A percentile compares a stretch with the other conserved stretches of the same genome.
phyloP scores from a whole-genome alignment of 1,284 basidiomycete genomes.

The Ceratorhiza oryzae-sativae region DNA sequence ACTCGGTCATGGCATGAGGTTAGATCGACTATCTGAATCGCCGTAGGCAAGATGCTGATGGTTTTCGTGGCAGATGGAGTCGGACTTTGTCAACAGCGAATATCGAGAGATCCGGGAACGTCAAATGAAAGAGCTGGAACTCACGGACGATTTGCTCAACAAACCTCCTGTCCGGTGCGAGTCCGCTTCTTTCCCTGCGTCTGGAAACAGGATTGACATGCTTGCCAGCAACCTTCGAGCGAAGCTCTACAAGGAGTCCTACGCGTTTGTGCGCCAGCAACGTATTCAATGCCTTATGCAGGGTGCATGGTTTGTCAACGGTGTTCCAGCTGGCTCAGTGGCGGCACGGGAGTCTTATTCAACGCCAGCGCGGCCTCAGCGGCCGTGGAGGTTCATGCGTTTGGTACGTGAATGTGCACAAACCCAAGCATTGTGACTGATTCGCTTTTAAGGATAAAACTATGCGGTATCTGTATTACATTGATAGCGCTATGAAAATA shows the following conservation, averaged over 20 bases:
- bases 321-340: constrained; percentile 55
- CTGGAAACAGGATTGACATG: constrained; percentile 12
- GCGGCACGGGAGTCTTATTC: constrained; percentile 59
- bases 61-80: constrained; percentile 55
- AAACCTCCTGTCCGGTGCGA: constrained; percentile 83
- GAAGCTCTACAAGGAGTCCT: constrained; percentile 89
- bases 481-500: constrained; percentile 79
- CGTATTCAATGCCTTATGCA: constrained; percentile 86
- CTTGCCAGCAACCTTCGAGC: constrained; percentile 75
- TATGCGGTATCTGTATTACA: constrained; percentile 80
- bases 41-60: background rate
- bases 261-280: constrained; percentile 91
- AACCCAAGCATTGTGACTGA: background rate
- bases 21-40: background rate
- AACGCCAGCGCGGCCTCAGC: constrained; percentile 61
- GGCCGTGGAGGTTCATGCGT: constrained; percentile 81
- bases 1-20: constrained; percentile 84
- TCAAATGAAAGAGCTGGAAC: constrained; percentile 93
- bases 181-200: constrained; percentile 12
- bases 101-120: constrained; percentile 88
- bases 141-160: constrained; percentile 87
- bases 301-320: constrained; percentile 92
- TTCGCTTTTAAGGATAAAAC: constrained; percentile 67
- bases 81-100: constrained; percentile 84
- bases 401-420: constrained; percentile 57